phyloP scores from a whole-genome alignment of 2,329 filamentous ascomycete species.

The Epichloe sibirici region DNA sequence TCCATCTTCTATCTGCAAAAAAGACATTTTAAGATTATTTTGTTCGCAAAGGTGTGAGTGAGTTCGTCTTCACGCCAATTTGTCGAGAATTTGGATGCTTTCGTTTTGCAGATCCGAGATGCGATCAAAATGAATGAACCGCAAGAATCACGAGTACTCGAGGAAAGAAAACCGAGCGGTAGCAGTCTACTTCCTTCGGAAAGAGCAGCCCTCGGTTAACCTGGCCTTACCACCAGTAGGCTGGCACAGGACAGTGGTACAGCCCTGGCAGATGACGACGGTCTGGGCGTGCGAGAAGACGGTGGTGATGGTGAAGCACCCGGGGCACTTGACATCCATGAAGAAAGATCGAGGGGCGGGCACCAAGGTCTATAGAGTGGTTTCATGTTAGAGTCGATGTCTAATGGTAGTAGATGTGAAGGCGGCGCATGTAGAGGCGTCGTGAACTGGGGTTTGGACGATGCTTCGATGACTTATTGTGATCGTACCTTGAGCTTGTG shows the following conservation, averaged over 20 bases:
- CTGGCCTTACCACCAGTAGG: conserved; percentile 98
- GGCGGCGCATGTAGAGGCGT: not conserved
- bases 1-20: conserved; percentile 63
- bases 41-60: conserved; percentile 8
- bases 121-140: conserved; percentile 37
- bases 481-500: conserved; percentile 97
- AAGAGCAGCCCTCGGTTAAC: conserved; percentile 99
- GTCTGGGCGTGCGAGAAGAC: conserved; percentile 99
- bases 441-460: conserved; percentile 8
- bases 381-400: not conserved
- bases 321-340: conserved; percentile 99
- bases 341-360: conserved; percentile 97
- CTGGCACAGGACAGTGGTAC: conserved; percentile 99
- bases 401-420: conserved; percentile 1
- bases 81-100: conserved; percentile 32
- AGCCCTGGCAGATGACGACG: conserved; percentile 99
- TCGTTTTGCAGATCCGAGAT: conserved; percentile 51
- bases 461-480: conserved; percentile 5
- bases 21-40: conserved; percentile 3
- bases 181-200: conserved; percentile 94
- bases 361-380: conserved; percentile 61
- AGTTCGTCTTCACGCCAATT: conserved; percentile 37
- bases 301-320: conserved; percentile 99
- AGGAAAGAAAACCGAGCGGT: conserved; percentile 33
- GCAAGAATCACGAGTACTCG: conserved; percentile 36